Evolutionary conservation across 1,139 yeast species (phyloP).

Genomic region (Ogataea hybrid): DNA sequence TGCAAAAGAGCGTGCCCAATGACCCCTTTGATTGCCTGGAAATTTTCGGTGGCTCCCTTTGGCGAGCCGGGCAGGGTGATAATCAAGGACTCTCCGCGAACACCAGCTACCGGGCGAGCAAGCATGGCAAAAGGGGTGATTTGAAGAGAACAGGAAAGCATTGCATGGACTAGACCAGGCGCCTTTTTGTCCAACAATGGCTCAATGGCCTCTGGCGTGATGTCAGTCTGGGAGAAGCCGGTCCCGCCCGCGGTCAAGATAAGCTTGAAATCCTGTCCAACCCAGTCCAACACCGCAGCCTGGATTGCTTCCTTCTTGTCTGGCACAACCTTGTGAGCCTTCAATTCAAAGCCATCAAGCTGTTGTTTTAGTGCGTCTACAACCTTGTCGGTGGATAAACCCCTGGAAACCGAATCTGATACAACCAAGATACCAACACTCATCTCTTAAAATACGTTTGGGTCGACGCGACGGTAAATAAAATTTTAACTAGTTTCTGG

Average conservation of each 20-base stretch:
- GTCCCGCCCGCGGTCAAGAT: conserved; percentile 50
- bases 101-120: conserved; percentile 49
- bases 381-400: conserved; percentile 31
- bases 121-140: conserved; percentile 45
- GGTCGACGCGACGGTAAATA: conserved; percentile 10
- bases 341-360: conserved; percentile 11
- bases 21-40: conserved; percentile 36
- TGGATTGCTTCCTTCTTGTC: conserved; percentile 37
- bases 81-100: conserved; percentile 33
- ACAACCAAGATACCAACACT: conserved; percentile 36
- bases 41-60: conserved; percentile 43
- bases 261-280: conserved; percentile 23
- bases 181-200: conserved; percentile 41
- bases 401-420: conserved; percentile 38
- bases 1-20: conserved; percentile 44
- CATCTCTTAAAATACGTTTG: conserved; percentile 8
- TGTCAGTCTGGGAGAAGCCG: conserved; percentile 43
- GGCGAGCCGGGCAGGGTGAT: conserved; percentile 51
- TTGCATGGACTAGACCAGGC: conserved; percentile 45
- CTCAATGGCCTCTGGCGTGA: conserved; percentile 47
- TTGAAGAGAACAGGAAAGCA: conserved; percentile 39
- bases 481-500: background rate
- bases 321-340: conserved; percentile 27
- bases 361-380: conserved; percentile 21
- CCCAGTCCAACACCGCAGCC: conserved; percentile 27